These are phyloP conservation scores for Pterocarpus santalinus DNA, from an alignment of 306 rosid genomes.

Conservation along the genomic window DNA sequence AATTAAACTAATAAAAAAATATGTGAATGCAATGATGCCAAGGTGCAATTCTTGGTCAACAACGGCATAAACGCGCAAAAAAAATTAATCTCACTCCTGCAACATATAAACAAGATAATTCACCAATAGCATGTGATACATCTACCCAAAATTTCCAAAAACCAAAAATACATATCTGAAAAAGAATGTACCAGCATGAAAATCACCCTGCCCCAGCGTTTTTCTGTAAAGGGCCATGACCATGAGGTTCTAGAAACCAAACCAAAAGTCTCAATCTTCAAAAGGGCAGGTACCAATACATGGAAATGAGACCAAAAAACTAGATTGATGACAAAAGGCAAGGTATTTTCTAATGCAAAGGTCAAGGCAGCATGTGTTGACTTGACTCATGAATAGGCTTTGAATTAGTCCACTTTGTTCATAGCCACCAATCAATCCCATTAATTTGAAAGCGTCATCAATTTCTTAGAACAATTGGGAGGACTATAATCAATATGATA, in stretches of 20 bases:
- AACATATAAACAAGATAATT: background rate
- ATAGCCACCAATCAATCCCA: slow-evolving; percentile 30
- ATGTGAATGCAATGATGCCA: background rate
- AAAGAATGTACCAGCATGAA: slow-evolving; percentile 10
- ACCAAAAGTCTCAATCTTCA: slow-evolving; percentile 36
- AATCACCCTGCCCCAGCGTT: background rate
- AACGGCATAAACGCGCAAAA: background rate
- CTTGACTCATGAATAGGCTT: slow-evolving; percentile 37
- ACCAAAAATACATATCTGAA: background rate
- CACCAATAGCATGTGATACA: slow-evolving; percentile 5
- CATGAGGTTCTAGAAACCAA: slow-evolving; percentile 47
- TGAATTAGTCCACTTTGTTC: slow-evolving; percentile 31
- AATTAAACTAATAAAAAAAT: background rate
- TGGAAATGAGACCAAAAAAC: background rate
- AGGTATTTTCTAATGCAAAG: slow-evolving; percentile 26
- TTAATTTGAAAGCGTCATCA: slow-evolving; percentile 11
- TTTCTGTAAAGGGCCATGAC: background rate
- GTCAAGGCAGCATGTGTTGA: slow-evolving; percentile 43
- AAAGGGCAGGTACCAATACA: background rate
- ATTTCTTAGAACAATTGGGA: slow-evolving; percentile 50
- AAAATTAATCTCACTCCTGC: background rate
- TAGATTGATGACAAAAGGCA: background rate
- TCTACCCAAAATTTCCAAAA: background rate
- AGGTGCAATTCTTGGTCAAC: background rate
- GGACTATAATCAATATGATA: slow-evolving; percentile 59